These are phyloP conservation scores for Termitomyces sp. DNA, from an alignment of 768 basidiomycete genomes.

Conservation along the genomic window DNA sequence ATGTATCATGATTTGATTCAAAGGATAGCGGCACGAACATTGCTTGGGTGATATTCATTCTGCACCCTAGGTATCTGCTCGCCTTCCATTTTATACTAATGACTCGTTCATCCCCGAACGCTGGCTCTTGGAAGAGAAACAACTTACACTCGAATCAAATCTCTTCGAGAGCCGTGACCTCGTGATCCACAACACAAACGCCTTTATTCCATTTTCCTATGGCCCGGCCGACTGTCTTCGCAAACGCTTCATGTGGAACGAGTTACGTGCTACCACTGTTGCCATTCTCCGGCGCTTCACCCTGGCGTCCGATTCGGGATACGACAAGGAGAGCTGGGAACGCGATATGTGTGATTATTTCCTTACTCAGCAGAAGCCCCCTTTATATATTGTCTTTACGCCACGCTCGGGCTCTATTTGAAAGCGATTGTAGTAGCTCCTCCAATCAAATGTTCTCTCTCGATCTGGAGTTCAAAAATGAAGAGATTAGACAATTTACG, in stretches of 20 bases:
- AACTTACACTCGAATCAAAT: conserved; percentile 11
- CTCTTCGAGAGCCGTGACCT: conserved; percentile 9
- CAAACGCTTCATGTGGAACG: conserved; percentile 26
- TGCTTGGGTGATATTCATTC: too few relatives aligned
- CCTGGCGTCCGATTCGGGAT: conserved; percentile 20
- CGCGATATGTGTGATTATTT: conserved; percentile 22
- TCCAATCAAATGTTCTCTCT: too few relatives aligned
- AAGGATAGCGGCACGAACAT: too few relatives aligned
- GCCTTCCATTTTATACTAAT: too few relatives aligned
- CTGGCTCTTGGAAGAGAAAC: conserved; percentile 22
- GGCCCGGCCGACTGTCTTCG: conserved; percentile 50
- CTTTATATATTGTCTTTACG: not conserved
- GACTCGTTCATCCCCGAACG: conserved; percentile 34
- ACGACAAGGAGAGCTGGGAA: conserved; percentile 21
- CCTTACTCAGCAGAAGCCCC: conserved; percentile 9
- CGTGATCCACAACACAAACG: conserved; percentile 18
- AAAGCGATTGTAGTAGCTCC: not conserved
- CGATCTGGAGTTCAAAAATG: too few relatives aligned
- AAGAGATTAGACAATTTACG: too few relatives aligned
- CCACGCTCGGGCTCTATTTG: not conserved
- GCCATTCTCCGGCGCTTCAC: conserved; percentile 24
- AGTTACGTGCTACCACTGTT: conserved; percentile 24
- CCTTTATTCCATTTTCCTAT: conserved; percentile 31
- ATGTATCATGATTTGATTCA: too few relatives aligned
- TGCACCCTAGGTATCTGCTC: too few relatives aligned